Base-by-base conservation (phyloP, 2,329 filamentous ascomycete genomes). In the Aspergillus thermomutatus region DNA sequence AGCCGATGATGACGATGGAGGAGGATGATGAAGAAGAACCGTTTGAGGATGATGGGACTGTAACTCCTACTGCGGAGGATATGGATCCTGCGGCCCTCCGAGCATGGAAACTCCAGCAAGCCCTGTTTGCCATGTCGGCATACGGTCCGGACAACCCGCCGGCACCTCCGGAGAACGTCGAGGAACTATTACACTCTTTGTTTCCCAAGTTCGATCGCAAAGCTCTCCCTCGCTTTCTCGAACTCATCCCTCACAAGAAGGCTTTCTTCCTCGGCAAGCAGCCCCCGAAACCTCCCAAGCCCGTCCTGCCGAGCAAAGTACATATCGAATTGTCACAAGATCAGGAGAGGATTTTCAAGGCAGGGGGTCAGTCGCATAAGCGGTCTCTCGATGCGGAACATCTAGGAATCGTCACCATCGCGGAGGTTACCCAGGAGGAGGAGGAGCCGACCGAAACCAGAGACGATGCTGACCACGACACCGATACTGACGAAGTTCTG, bases 251-350 rank as follows among this genome's bases (percentile, higher is more conserved):
- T 2, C 87, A 89, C 5, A 92, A 92, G 72, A 87, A 87, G 64
- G 89, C 91, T 1, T 82, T 86, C 54, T 93, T 90, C 74, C 82
- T 89, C 60, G 87, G 89, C 55, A 94, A 96, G 74, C 85, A 86
- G 41, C 91, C 92, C 0, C 63, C 81, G 1, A 96, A 92, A 73
- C 87, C 87, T 43, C 90, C 92, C 0, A 94, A 92, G 73, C 82
- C 90, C 17, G 81, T 97, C 3, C 83, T 92, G 4, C 91, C 92
- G 0, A 92, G 89, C 21, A 99, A 99, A 74, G 82, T 96, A 55
- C 92, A 86, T 59, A 81, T 99, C 14, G 94, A 99, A 59, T 79
- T 97, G 34, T 89, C 90, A 2, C 82, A 85, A 49, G 94, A 97
- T 66, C 90, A 96, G 63, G 91, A 96, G 72, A 91, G 92, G 65